Base-by-base conservation (phyloP, 2,329 filamentous ascomycete species). In the Hysterium pulicare region DNA sequence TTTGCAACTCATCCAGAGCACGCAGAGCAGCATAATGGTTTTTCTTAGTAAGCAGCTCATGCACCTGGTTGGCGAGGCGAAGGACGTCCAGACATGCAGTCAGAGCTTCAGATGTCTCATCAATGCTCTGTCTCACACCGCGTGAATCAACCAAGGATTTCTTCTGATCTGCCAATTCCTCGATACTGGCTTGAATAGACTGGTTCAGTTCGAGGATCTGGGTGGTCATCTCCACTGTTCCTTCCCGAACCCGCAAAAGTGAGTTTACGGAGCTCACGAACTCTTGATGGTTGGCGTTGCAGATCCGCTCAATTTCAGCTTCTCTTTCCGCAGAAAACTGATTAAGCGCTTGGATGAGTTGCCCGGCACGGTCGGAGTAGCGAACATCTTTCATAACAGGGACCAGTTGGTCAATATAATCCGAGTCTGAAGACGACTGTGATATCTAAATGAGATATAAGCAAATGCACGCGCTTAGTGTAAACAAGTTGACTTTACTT, bases 21-120 rank as follows among this genome's bases (percentile, higher is more conserved):
- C 95, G 90, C 39, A 98, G 76, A 2, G 93, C 93, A 5, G 86
- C 89, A 66, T 98, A 98, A 64, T 97, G 95, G 54, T 90, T 94
- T 71, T 96, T 95, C 69, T 89, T 91, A 30, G 83, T 82, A 36
- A 97, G 79, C 44, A 98, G 74, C 41, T 97, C 93, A 63, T 96
- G 90, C 3, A 95, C 88, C 59, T 95, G 84, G 59, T 98, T 98
- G 39, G 95, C 90, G 7, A 94, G 84, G 44, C 90, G 85, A 28
- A 98, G 71, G 26, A 98, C 93, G 62, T 93, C 90, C 28, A 98
- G 74, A 46, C 91, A 97, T 54, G 95, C 90, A 54, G 88, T 87
- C 45, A 98, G 72, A 2, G 90, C 90, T 64, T 89, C 83, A 1
- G 86, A 88, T 9, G 90, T 89, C 57, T 98, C 91, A 50, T 94